Evolutionary conservation across 306 rosid genomes (phyloP), one percentile per base, ranked within the genome.

Genomic region (Pterocarpus macrocarpus): DNA sequence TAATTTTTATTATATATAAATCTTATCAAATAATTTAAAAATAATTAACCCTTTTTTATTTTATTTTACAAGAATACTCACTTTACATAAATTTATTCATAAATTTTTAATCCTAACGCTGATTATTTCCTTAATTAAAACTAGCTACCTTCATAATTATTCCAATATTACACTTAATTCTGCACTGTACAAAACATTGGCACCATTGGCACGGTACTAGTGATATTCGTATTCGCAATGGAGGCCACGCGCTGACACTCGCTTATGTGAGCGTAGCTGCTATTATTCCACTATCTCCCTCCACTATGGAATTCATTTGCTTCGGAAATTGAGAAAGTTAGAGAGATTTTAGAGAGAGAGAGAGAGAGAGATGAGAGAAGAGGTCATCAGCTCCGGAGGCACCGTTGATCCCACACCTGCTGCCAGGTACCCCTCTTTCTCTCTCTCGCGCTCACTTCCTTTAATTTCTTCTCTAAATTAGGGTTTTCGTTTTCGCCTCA

Each of bases 371-470:
- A 91, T 93, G 99, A 90, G 98, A 79, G 99, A 95, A 77, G 99
- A 95, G 86, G 99, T 93, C 15, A 95, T 93, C 83, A 93, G 98
- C 91, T 93, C 98, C 28, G 98, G 93, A 35, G 99, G 96, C 62
- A 89, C 88, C 70, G 59, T 90, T 77, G 97, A 93, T 87, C 97
- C 92, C 57, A 88, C 97, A 58, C 97, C 97, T 71, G 95, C 98
- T 59, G 99, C 97, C 69, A 95, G 97, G 99, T 92, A 82, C 58
- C 1, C 1, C 17, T 2, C 4, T 56, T 75, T 14, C 55, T 32
- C 72, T 47, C 50, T n/a, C 45, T 8, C 55, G 9, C 22, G 16
- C 66, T 2, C 58, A 52, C 59, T 49, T 50, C 22, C 77, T 28
- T 35, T 2, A 33, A 34, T 36, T 32, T 78, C 66, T 61, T 74